These are phyloP conservation scores for Trichosporon sp. DNA, from an alignment of 1,284 basidiomycete species.

Conservation along the genomic window DNA sequence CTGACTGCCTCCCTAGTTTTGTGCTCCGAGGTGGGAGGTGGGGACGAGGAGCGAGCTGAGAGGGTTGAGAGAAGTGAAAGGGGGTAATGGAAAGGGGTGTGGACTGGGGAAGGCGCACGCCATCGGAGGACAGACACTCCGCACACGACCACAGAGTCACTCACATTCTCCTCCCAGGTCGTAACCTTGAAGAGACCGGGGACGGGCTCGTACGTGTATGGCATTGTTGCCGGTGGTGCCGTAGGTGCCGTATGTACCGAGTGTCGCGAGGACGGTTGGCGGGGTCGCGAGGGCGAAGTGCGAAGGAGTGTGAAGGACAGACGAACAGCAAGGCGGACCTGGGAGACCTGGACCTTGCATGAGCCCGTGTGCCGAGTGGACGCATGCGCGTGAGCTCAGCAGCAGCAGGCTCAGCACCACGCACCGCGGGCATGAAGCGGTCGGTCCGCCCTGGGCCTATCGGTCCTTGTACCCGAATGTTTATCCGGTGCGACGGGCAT, in stretches of 20 bases:
- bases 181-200: constrained; percentile 39
- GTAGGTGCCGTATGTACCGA: too few species aligned
- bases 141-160: constrained; percentile 22
- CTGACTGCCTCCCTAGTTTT: neutral
- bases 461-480: constrained; percentile 12
- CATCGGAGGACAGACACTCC: neutral
- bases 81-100: too few species aligned
- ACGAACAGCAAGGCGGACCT: neutral
- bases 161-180: constrained; percentile 41
- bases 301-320: neutral
- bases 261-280: too few species aligned
- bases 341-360: neutral
- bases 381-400: neutral
- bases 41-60: too few species aligned
- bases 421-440: neutral
- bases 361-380: neutral
- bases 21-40: too few species aligned
- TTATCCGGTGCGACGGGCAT: neutral
- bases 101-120: too few species aligned
- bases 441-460: neutral
- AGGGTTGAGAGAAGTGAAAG: too few species aligned
- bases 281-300: neutral
- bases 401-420: neutral
- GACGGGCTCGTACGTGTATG: constrained; percentile 37
- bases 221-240: constrained; percentile 9